A percentile compares a stretch with the other conserved stretches of the same genome.
phyloP scores from a whole-genome alignment of 2,329 filamentous ascomycete genomes.

The Diaporthe sp. region DNA sequence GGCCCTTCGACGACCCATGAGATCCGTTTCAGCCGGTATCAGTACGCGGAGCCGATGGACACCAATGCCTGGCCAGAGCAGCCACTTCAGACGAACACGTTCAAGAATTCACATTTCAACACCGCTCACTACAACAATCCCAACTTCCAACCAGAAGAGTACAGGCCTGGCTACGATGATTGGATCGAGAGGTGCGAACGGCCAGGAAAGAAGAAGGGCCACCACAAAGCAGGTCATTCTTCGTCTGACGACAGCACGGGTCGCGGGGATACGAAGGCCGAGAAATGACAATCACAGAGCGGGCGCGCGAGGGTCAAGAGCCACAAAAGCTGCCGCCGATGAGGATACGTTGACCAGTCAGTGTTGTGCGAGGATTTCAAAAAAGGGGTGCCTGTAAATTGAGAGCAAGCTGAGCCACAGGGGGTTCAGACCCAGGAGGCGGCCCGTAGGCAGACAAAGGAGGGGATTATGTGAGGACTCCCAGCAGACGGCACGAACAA shows the following conservation, averaged over 20 bases:
- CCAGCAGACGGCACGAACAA: not conserved
- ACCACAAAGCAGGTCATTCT: constrained; percentile 31
- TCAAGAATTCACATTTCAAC: constrained; percentile 77
- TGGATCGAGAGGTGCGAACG: constrained; percentile 44
- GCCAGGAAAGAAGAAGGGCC: constrained; percentile 34
- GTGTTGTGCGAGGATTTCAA: not conserved
- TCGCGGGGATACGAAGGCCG: not conserved
- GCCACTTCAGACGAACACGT: constrained; percentile 68
- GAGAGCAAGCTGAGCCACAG: not conserved
- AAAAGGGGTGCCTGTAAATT: not conserved
- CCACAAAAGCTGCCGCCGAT: not conserved
- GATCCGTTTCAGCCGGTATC: constrained; percentile 69
- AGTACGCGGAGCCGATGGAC: constrained; percentile 53
- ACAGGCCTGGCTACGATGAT: constrained; percentile 54
- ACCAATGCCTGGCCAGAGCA: constrained; percentile 57
- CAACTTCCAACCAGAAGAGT: constrained; percentile 70
- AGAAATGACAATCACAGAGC: constrained; percentile 32
- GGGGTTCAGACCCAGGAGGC: not conserved
- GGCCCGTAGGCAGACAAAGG: not conserved
- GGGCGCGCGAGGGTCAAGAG: not conserved
- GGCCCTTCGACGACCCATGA: constrained; percentile 50
- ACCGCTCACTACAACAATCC: constrained; percentile 77
- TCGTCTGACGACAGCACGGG: constrained; percentile 25
- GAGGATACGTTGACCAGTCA: not conserved
- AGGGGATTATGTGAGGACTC: not conserved